Percentiles rank a stretch among this genome's conserved stretches.
phyloP scores from a whole-genome alignment of 192 early-diverging fungal species.

The Rhizophagus prolifer region DNA sequence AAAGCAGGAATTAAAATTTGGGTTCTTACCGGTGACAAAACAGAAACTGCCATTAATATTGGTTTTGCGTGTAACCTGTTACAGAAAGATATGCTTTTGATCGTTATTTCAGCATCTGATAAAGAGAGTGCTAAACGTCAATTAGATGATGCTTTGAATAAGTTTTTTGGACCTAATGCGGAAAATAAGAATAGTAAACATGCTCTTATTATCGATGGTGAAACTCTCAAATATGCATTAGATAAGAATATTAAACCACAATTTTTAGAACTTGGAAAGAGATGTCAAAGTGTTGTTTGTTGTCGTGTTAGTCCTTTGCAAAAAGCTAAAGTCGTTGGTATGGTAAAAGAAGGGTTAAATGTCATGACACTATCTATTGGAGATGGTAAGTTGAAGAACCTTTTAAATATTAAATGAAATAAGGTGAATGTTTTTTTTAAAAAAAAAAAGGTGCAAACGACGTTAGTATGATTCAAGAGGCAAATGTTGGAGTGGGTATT shows the following conservation, averaged over 20 bases:
- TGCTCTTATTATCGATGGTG: constrained; percentile 89
- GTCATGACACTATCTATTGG: constrained; percentile 92
- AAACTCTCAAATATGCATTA: constrained; percentile 79
- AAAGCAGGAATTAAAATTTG: constrained; percentile 92
- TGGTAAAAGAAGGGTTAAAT: constrained; percentile 81
- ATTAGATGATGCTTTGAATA: constrained; percentile 63
- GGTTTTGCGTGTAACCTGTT: constrained; percentile 93
- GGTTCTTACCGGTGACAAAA: constrained; percentile 97
- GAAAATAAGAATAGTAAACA: constrained; percentile 46
- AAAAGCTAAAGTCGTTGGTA: constrained; percentile 90
- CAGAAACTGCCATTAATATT: constrained; percentile 98
- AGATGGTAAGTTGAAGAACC: constrained; percentile 52
- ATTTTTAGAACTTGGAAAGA: constrained; percentile 72
- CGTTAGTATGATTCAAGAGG: constrained; percentile 97
- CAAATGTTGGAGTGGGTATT: constrained; percentile 93
- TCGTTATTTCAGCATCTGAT: constrained; percentile 67
- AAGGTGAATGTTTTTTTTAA: background rate
- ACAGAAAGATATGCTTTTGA: constrained; percentile 76
- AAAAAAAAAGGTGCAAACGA: constrained; percentile 70
- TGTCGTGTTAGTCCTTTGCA: constrained; percentile 95
- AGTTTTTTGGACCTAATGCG: constrained; percentile 45
- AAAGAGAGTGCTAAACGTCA: constrained; percentile 61
- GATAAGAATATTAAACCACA: constrained; percentile 54
- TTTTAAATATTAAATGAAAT: background rate
- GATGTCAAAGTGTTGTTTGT: constrained; percentile 87